These are phyloP conservation scores for Phoma sp. DNA, from an alignment of 2,329 filamentous ascomycete species.

Conservation along the genomic window DNA sequence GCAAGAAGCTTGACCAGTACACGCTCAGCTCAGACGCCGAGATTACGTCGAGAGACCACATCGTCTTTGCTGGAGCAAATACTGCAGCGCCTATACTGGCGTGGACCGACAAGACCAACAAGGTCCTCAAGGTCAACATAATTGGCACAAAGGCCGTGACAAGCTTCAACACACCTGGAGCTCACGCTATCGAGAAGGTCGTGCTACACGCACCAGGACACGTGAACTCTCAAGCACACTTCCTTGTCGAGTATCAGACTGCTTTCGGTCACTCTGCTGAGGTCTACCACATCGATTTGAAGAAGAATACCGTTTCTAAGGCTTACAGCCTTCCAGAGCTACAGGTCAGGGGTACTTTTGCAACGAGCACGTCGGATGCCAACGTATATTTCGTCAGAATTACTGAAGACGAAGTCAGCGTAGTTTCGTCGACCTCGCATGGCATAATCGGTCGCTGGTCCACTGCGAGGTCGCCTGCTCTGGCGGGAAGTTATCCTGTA, in stretches of 20 bases:
- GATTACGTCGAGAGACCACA: slow-evolving; percentile 66
- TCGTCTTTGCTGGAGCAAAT: slow-evolving; percentile 78
- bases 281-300: slow-evolving; percentile 81
- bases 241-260: slow-evolving; percentile 82
- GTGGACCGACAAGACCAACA: slow-evolving; percentile 70
- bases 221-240: slow-evolving; percentile 76
- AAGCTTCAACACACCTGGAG: slow-evolving; percentile 52
- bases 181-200: slow-evolving; percentile 57
- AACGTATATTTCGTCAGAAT: slow-evolving; percentile 91
- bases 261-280: slow-evolving; percentile 77
- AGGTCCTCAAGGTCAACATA: slow-evolving; percentile 73
- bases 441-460: slow-evolving; percentile 78
- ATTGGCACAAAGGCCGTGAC: slow-evolving; percentile 59
- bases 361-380: slow-evolving; percentile 75
- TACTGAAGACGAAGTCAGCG: slow-evolving; percentile 73
- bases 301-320: slow-evolving; percentile 71
- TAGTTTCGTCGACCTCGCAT: slow-evolving; percentile 79
- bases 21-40: slow-evolving; percentile 77
- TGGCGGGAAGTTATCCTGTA: slow-evolving; percentile 54
- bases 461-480: slow-evolving; percentile 53
- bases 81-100: slow-evolving; percentile 76
- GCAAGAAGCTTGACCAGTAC: slow-evolving; percentile 74
- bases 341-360: slow-evolving; percentile 74
- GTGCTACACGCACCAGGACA: slow-evolving; percentile 76
- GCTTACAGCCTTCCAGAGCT: slow-evolving; percentile 80